These are phyloP conservation scores for Peronospora belbahrii DNA, from an alignment of 352 stramenopile genomes.

Conservation along the genomic window DNA sequence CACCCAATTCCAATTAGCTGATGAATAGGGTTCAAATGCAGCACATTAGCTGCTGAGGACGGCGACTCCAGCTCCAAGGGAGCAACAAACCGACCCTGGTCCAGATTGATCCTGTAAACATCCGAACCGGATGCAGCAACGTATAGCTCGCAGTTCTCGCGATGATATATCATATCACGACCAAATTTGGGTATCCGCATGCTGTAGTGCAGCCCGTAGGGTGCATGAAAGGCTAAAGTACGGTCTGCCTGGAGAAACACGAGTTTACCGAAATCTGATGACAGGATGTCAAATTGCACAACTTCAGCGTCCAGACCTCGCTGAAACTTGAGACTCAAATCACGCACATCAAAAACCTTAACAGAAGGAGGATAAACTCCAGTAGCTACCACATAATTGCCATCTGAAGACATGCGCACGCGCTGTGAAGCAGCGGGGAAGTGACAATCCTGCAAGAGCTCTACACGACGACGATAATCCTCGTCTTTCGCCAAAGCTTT, in stretches of 20 bases:
- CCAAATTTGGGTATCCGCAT: constrained; percentile 97
- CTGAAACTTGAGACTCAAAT: constrained; percentile 99
- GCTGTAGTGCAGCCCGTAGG: constrained; percentile 95
- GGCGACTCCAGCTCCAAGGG: constrained; percentile 61
- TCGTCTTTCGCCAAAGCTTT: constrained; percentile 30
- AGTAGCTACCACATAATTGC: constrained; percentile 93
- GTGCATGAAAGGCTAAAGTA: constrained; percentile 95
- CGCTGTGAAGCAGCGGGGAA: constrained; percentile 92
- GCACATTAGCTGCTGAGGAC: constrained; percentile 76
- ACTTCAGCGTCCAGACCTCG: constrained; percentile 94
- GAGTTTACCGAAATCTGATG: constrained; percentile 96
- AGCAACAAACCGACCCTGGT: constrained; percentile 93
- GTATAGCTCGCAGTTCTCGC: constrained; percentile 93
- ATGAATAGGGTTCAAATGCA: constrained; percentile 87
- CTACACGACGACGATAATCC: constrained; percentile 90
- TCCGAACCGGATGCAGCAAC: constrained; percentile 82
- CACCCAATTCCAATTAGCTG: constrained; percentile 87
- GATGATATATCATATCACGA: constrained; percentile 95
- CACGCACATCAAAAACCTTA: constrained; percentile 91
- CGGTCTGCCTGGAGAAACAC: constrained; percentile 94
- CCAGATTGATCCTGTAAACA: constrained; percentile 97
- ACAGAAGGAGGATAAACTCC: constrained; percentile 96
- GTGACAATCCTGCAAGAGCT: constrained; percentile 99
- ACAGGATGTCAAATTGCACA: constrained; percentile 93
- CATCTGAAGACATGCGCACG: constrained; percentile 92